Evolutionary conservation across 306 rosid genomes (phyloP).

Genomic region (Pueraria montana): DNA sequence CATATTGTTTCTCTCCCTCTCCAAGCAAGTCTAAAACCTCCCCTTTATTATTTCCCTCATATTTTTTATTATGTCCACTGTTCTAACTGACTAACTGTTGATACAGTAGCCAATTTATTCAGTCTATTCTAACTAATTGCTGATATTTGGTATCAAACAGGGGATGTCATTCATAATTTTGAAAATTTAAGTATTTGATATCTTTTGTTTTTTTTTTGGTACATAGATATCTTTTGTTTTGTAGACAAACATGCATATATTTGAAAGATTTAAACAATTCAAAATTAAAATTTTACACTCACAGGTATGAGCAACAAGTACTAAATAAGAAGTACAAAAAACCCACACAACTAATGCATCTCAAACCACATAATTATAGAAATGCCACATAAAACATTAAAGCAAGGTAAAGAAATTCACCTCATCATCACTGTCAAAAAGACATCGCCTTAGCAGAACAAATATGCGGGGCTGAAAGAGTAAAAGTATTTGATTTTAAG

Average conservation of each 20-base stretch:
- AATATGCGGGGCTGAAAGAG: slow-evolving; percentile 86
- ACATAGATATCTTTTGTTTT: not conserved
- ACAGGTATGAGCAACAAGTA: slow-evolving; percentile 1
- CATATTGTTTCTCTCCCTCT: not conserved
- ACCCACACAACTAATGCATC: slow-evolving; percentile 23
- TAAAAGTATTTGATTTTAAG: slow-evolving; percentile 36
- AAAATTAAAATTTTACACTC: slow-evolving; percentile 29
- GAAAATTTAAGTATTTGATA: not conserved
- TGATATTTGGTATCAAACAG: not conserved
- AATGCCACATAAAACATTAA: slow-evolving; percentile 39
- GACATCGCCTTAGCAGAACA: slow-evolving; percentile 87
- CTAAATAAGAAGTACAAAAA: not conserved
- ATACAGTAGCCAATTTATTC: not conserved
- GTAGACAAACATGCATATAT: slow-evolving; percentile 23
- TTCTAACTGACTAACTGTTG: not conserved
- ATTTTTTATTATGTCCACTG: not conserved
- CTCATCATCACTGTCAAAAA: slow-evolving; percentile 97
- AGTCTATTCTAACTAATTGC: not conserved
- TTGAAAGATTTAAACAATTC: slow-evolving; percentile 22
- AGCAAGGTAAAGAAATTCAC: slow-evolving; percentile 55
- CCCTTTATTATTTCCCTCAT: not conserved
- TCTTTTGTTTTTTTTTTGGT: not conserved
- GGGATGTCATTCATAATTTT: slow-evolving; percentile 1
- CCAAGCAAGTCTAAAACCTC: not conserved
- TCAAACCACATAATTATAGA: slow-evolving; percentile 25